A percentile compares a stretch with the other conserved stretches of the same genome.
Evolutionary conservation across 2,329 filamentous ascomycete genomes (phyloP).

Genomic region (Zymoseptoria crescenta): DNA sequence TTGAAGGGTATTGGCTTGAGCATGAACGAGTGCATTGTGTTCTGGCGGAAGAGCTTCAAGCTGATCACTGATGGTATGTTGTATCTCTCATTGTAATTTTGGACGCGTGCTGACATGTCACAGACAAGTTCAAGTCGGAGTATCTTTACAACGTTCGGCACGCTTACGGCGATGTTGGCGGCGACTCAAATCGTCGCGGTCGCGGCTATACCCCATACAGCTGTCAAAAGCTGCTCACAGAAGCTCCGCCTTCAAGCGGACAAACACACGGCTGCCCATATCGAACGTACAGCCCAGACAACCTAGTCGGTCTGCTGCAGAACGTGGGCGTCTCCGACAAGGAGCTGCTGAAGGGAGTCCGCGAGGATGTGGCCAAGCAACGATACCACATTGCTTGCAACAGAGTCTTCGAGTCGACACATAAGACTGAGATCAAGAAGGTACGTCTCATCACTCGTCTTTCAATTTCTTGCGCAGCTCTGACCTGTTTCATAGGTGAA

Average conservation of each 20-base stretch:
- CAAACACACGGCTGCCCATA: conserved; percentile 94
- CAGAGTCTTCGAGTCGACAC: conserved; percentile 80
- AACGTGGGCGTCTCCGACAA: conserved; percentile 71
- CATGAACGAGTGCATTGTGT: conserved; percentile 82
- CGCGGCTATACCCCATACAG: conserved; percentile 85
- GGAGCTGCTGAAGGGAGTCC: conserved; percentile 69
- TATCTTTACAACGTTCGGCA: conserved; percentile 98
- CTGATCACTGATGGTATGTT: conserved; percentile 62
- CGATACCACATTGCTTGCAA: conserved; percentile 96
- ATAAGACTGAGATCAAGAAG: conserved; percentile 54
- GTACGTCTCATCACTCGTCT: conserved; percentile 11
- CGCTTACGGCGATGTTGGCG: conserved; percentile 87
- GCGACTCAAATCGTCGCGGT: conserved; percentile 78
- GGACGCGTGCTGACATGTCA: conserved; percentile 2
- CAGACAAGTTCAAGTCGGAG: conserved; percentile 90
- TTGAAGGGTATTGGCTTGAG: conserved; percentile 89
- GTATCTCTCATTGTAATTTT: background rate
- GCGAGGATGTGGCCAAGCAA: conserved; percentile 80
- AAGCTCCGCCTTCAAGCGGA: conserved; percentile 76
- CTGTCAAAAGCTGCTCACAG: conserved; percentile 90
- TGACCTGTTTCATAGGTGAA: conserved; percentile 30
- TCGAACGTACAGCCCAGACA: conserved; percentile 82
- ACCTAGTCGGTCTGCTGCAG: conserved; percentile 69
- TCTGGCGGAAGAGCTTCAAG: conserved; percentile 83
- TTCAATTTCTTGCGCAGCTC: background rate